Conservation (phyloP, 768 basidiomycete genomes). For the Rubroboletus pulcherrimus region DNA sequence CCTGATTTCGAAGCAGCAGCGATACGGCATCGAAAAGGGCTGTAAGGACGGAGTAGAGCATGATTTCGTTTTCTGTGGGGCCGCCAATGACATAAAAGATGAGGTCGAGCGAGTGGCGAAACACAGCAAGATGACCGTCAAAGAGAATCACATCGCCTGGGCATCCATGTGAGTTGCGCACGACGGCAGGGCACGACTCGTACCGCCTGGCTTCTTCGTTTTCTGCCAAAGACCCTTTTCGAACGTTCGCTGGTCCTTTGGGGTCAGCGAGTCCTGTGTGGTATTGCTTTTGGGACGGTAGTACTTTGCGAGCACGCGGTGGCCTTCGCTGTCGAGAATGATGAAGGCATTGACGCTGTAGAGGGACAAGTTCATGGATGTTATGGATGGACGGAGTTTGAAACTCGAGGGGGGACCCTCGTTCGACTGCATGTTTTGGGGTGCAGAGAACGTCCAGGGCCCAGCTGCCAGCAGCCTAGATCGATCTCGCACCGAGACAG, state of each 20-base stretch:
- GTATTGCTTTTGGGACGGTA: constrained; percentile 66
- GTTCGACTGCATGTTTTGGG: constrained; percentile 11
- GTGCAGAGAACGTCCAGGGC: constrained; percentile 7
- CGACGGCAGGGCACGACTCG: constrained; percentile 19
- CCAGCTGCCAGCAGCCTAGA: constrained; percentile 1
- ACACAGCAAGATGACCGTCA: constrained; percentile 86
- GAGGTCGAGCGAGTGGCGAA: constrained; percentile 93
- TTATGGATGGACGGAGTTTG: constrained; percentile 18
- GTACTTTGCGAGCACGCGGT: constrained; percentile 94
- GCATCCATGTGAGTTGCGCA: background rate
- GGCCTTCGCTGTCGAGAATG: constrained; percentile 92
- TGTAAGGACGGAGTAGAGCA: constrained; percentile 81
- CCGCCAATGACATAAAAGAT: constrained; percentile 91
- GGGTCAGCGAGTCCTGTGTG: constrained; percentile 35
- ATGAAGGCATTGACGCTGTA: constrained; percentile 86
- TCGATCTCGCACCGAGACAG: constrained; percentile 2
- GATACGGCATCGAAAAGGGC: constrained; percentile 85
- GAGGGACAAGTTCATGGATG: constrained; percentile 69
- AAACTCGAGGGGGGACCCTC: constrained; percentile 7
- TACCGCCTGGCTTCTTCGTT: constrained; percentile 91
- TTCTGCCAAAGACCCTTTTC: constrained; percentile 96
- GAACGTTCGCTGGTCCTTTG: constrained; percentile 93
- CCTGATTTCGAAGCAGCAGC: constrained; percentile 82
- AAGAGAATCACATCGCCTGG: constrained; percentile 91
- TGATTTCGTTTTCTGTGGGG: constrained; percentile 89